These are phyloP conservation scores for Trichoderma asperelloides DNA, from an alignment of 495 filamentous ascomycete species.

Conservation along the genomic window DNA sequence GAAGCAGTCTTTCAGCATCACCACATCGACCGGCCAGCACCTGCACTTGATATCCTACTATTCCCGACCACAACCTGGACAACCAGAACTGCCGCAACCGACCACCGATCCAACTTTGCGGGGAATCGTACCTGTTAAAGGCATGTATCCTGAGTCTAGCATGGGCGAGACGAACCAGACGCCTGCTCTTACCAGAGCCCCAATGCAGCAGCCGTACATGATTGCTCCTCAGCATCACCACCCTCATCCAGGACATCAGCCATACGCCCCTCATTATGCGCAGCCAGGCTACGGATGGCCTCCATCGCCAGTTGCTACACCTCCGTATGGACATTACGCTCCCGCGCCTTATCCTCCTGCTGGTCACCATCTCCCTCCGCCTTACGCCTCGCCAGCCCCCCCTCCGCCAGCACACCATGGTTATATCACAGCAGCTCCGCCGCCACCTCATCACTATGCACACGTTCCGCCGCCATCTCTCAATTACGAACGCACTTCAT, in stretches of 20 bases:
- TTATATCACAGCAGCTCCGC: no score
- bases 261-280: slow-evolving; percentile 32
- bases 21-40: slow-evolving; percentile 79
- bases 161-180: slow-evolving; percentile 64
- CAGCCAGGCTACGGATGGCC: slow-evolving; percentile 52
- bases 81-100: slow-evolving; percentile 64
- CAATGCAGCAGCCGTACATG: slow-evolving; percentile 36
- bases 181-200: slow-evolving; percentile 36
- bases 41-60: slow-evolving; percentile 97
- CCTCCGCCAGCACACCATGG: background rate
- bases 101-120: slow-evolving; percentile 71
- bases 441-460: background rate
- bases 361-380: background rate
- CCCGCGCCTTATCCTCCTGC: background rate
- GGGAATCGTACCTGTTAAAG: slow-evolving; percentile 75
- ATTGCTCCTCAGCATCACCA: slow-evolving; percentile 32
- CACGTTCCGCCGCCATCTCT: background rate
- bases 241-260: slow-evolving; percentile 39
- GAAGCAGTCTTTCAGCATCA: slow-evolving; percentile 99
- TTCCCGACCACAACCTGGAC: slow-evolving; percentile 60
- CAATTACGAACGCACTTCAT: background rate
- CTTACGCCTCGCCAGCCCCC: background rate
- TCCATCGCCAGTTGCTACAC: slow-evolving; percentile 46
- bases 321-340: slow-evolving; percentile 22
- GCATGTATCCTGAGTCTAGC: slow-evolving; percentile 96